Percentiles rank a stretch among this genome's conserved stretches.
Conservation (phyloP, 441 rosid species). For the Raphanus hybrid region DNA sequence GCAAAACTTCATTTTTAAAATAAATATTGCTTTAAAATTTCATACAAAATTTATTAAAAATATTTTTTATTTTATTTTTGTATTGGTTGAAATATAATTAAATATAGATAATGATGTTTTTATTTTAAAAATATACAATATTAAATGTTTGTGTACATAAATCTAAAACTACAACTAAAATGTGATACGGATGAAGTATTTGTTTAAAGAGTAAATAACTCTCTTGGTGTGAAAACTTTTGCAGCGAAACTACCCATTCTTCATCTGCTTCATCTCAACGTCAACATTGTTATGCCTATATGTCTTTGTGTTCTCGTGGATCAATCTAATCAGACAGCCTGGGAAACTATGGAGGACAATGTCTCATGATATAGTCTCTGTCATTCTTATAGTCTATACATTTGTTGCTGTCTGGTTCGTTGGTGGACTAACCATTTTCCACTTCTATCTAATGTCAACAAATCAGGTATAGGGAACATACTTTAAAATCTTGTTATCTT, state of each 20-base stretch:
- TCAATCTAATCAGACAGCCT: conserved; percentile 78
- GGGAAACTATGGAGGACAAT: conserved; percentile 39
- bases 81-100: no score
- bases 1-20: no score
- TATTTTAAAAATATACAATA: no score
- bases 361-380: conserved; percentile 61
- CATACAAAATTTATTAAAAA: no score
- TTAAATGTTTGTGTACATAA: no score
- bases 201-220: no score
- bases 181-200: no score
- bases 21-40: no score
- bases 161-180: no score
- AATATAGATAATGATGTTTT: no score
- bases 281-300: conserved; percentile 83
- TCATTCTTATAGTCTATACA: conserved; percentile 64
- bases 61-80: no score
- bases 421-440: conserved; percentile 89
- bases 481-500: neutral
- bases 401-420: conserved; percentile 94
- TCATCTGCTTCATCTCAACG: conserved; percentile 81
- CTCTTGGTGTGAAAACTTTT: conserved; percentile 12
- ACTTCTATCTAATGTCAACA: conserved; percentile 84
- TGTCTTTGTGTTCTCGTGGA: conserved; percentile 91
- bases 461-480: conserved; percentile 69
- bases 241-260: conserved; percentile 97